Base-by-base conservation (phyloP, 2,329 filamentous ascomycete genomes). In the Nemania sp. region DNA sequence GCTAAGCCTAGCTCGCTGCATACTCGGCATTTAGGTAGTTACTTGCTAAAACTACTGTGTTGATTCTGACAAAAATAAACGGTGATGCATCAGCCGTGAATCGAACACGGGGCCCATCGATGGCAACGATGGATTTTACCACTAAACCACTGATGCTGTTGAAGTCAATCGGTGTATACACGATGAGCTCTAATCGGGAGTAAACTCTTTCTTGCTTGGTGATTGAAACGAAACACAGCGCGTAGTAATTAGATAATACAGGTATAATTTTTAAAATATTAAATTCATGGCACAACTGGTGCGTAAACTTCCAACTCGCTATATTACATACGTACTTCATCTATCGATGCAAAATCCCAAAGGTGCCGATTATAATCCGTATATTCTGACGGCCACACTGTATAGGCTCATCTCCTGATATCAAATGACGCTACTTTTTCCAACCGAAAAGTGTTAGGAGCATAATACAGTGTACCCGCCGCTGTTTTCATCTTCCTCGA, bases 111-210 rank as follows among this genome's bases (percentile, higher is more conserved):
- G 80, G 81, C 82, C 81, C 81, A 82, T 83, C 82, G 81, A 84
- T 84, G 82, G 82, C 82, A 84, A 84, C 82, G 82, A 83, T 82
- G 81, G 80, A 84, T 84, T 83, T 83, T 84, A 84, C 82, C 82
- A 83, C 81, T 84, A 83, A 83, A 83, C 82, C n/a, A n/a, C n/a
- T n/a, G n/a, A n/a, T 81, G 83, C 80, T 81, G 76, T 75, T 78
- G 76, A n/a, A n/a, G n/a, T n/a, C n/a, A n/a, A n/a, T n/a, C n/a
- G n/a, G n/a, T n/a, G n/a, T n/a, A n/a, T n/a, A n/a, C n/a, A n/a
- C n/a, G n/a, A n/a, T n/a, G n/a, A n/a, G 32, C 13, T 41, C 38
- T 41, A 41, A 41, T 41, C 10, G 18, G 38, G 11, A 35, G 38
- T 41, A 7, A 41, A 41, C 5, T 13, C 3, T 8, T 15, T 10